These are phyloP conservation scores for Tillandsia leiboldiana DNA, from an alignment of 176 grass and related monocot species.

Conservation along the genomic window DNA sequence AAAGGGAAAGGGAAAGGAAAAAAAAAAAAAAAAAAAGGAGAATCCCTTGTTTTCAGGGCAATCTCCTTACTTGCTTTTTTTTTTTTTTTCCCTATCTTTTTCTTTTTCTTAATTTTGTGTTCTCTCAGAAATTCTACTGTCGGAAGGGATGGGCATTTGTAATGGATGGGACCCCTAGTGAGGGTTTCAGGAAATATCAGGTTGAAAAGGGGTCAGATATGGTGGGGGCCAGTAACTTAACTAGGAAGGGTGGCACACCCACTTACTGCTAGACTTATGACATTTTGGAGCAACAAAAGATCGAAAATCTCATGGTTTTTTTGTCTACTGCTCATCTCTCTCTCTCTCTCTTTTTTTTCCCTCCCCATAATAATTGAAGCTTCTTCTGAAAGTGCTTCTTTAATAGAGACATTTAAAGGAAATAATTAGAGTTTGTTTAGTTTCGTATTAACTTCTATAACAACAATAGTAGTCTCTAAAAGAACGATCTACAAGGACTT, in stretches of 20 bases:
- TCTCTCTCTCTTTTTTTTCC: slow-evolving; percentile 20
- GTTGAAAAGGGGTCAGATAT: slow-evolving; percentile 30
- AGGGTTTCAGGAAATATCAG: slow-evolving; percentile 51
- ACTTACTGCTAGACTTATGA: background rate
- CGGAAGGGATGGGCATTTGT: slow-evolving; percentile 16
- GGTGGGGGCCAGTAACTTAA: slow-evolving; percentile 28
- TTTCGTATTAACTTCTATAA: too few relatives aligned
- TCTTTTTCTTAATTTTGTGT: background rate
- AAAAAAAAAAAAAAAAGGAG: background rate
- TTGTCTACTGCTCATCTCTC: slow-evolving; percentile 21
- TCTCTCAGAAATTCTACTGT: slow-evolving; percentile 41
- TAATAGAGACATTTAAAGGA: too few relatives aligned
- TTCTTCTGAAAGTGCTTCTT: too few relatives aligned
- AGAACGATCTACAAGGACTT: too few relatives aligned
- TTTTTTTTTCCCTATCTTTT: background rate
- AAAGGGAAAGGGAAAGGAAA: background rate
- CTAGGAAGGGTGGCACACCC: slow-evolving; percentile 8
- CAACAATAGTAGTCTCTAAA: too few relatives aligned
- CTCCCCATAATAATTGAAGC: background rate
- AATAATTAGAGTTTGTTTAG: too few relatives aligned
- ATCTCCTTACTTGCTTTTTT: slow-evolving; percentile 3
- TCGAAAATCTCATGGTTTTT: slow-evolving; percentile 25
- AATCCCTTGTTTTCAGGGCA: slow-evolving; percentile 6
- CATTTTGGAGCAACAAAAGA: slow-evolving; percentile 29
- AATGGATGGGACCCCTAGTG: background rate